Percentiles rank a stretch among this genome's conserved stretches.
These are phyloP conservation scores for Lenzites betulinus DNA, from an alignment of 768 basidiomycete genomes.

Conservation along the genomic window DNA sequence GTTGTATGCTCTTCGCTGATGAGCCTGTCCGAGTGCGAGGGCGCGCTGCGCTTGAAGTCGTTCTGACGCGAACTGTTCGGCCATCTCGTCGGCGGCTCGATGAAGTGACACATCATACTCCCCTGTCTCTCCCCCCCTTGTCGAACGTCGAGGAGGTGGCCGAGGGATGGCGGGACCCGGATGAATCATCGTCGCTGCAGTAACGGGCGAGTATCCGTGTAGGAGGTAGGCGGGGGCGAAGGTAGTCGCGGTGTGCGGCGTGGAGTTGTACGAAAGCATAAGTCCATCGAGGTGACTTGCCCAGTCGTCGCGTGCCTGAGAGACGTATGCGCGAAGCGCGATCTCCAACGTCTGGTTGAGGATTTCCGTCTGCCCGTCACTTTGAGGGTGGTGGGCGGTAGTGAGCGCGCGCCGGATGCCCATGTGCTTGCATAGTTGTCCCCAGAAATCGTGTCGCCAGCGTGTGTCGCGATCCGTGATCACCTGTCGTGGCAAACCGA, in stretches of 20 bases:
- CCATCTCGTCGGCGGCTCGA: too few relatives aligned
- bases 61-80: too few relatives aligned
- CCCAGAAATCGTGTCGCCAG: conserved; percentile 13
- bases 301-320: conserved; percentile 31
- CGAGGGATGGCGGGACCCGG: too few relatives aligned
- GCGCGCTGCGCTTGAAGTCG: too few relatives aligned
- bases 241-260: conserved; percentile 30
- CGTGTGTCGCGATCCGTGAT: conserved; percentile 11
- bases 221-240: conserved; percentile 34
- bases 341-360: conserved; percentile 38
- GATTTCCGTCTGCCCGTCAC: conserved; percentile 41
- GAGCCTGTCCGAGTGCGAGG: too few relatives aligned
- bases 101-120: too few relatives aligned
- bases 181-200: too few relatives aligned
- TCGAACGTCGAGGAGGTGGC: too few relatives aligned
- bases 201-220: too few relatives aligned
- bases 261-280: conserved; percentile 36
- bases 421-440: conserved; percentile 4
- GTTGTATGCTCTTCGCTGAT: too few relatives aligned
- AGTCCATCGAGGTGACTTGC: conserved; percentile 24
- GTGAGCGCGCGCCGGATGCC: conserved; percentile 1
- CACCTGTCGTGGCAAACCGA: conserved; percentile 6
- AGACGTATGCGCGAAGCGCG: conserved; percentile 34
- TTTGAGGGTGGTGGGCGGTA: conserved; percentile 17
- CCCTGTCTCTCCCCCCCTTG: too few relatives aligned